Conservation (phyloP, 352 stramenopile genomes). For the Globisporangium lucens region DNA sequence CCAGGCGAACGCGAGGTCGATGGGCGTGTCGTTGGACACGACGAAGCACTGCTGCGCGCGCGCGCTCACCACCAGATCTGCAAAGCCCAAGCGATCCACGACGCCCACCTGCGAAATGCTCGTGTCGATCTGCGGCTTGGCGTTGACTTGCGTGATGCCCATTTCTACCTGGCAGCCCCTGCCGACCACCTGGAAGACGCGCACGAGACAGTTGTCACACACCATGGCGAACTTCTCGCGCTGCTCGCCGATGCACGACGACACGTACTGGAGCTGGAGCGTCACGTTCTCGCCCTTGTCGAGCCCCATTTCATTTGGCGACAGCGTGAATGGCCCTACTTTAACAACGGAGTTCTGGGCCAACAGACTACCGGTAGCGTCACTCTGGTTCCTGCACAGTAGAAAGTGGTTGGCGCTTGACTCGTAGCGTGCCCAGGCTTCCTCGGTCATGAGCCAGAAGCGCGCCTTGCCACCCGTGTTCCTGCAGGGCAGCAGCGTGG, state of each 20-base stretch:
- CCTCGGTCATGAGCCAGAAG: slow-evolving; percentile 73
- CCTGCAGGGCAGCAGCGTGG: slow-evolving; percentile 45
- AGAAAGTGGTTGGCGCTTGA: slow-evolving; percentile 14
- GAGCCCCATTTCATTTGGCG: slow-evolving; percentile 56
- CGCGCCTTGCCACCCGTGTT: slow-evolving; percentile 59
- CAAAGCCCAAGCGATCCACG: slow-evolving; percentile 52
- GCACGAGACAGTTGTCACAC: slow-evolving; percentile 82
- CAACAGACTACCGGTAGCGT: not conserved
- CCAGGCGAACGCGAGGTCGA: slow-evolving; percentile 63
- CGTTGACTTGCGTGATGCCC: slow-evolving; percentile 41
- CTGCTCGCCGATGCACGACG: slow-evolving; percentile 53
- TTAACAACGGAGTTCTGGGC: not conserved
- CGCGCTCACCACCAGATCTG: slow-evolving; percentile 34
- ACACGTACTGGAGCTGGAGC: slow-evolving; percentile 54
- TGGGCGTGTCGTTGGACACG: slow-evolving; percentile 62
- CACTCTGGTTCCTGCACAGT: not conserved
- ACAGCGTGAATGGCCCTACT: slow-evolving; percentile 52
- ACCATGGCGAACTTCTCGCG: slow-evolving; percentile 72
- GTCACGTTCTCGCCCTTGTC: slow-evolving; percentile 33
- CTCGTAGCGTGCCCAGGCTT: slow-evolving; percentile 45
- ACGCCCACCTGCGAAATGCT: slow-evolving; percentile 40
- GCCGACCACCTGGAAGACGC: slow-evolving; percentile 62
- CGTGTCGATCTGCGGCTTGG: slow-evolving; percentile 34
- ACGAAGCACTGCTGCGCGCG: slow-evolving; percentile 35
- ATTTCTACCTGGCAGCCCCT: slow-evolving; percentile 69